phyloP scores from a whole-genome alignment of 2,329 filamentous ascomycete species.

The Xylariaceae sp. region DNA sequence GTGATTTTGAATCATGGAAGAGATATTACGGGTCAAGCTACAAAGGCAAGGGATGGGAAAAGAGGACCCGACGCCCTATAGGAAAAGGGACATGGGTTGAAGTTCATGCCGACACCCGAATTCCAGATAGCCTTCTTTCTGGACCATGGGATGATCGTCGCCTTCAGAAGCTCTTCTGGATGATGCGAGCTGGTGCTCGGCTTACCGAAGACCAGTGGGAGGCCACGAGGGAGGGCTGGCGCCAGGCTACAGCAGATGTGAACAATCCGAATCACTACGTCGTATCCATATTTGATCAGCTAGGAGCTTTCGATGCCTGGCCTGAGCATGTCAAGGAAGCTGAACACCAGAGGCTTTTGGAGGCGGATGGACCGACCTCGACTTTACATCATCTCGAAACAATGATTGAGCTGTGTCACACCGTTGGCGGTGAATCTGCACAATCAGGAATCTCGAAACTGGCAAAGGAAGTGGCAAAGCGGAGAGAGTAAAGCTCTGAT shows the following conservation, averaged over 20 bases:
- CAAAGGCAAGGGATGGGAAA: not conserved
- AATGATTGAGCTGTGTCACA: no score
- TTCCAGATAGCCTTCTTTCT: constrained; percentile 38
- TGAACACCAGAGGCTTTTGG: no score
- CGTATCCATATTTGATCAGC: constrained; percentile 15
- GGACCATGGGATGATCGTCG: constrained; percentile 41
- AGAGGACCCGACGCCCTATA: not conserved
- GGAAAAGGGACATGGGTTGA: constrained; percentile 24
- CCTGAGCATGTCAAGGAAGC: constrained; percentile 10
- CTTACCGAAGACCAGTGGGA: constrained; percentile 39
- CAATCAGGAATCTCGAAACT: no score
- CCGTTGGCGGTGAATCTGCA: no score
- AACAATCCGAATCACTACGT: constrained; percentile 13
- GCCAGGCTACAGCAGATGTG: constrained; percentile 28
- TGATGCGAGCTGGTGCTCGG: constrained; percentile 37
- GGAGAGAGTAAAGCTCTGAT: no score
- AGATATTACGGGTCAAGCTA: no score
- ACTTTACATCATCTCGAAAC: no score
- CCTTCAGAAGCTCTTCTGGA: constrained; percentile 43
- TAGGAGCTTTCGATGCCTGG: constrained; percentile 17
- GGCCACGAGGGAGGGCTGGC: constrained; percentile 34
- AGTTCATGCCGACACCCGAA: constrained; percentile 36
- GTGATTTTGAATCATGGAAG: constrained; percentile 27
- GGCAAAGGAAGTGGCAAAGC: no score
- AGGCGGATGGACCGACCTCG: no score